Base-by-base conservation (phyloP, 495 filamentous ascomycete species). In the Aspergillus taichungensis region DNA sequence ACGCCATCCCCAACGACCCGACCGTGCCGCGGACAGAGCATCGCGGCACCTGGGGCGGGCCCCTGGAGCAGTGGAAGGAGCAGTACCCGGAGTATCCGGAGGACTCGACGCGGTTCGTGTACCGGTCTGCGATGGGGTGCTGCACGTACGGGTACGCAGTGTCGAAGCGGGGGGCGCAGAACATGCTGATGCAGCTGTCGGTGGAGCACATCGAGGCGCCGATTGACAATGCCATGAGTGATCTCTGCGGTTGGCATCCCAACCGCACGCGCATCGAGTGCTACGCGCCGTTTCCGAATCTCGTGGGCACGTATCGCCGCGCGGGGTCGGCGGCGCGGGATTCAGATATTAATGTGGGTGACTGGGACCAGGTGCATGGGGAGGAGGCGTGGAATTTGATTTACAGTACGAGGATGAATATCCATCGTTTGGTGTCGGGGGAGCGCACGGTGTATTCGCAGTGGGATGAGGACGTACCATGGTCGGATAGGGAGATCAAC, bases 91-190 rank as follows among this genome's bases (percentile, higher is more conserved):
- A 49, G 8, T 55, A 47, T 31, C 49, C 59, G 5, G 46, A 53
- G n/a, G 56, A 60, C 40, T 62, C 60, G 5, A 60, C 60, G 7
- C 58, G 62, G n/a, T 62, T 59, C 34, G 47, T 63, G 3, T 66
- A 57, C 13, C 48, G 49, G 6, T 58, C 58, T 1, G 48, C 49
- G 13, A 42, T 40, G 28, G 60, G 56, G 8, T 61, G 57, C 37
- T 66, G 59, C 27, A 45, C 48, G 44, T 59, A 51, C 42, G 60
- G 57, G 1, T 83, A 83, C 55, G 77, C 76, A 0, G 63, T 82
- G 3, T 74, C 74, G 0, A 69, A 68, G 27, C 52, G 61, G 35
- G 75, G 77, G 5, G 77, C 77, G 3, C 69, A 64, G 18, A 74
- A 73, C 13, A 59, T 79, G 10, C 67, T 81, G n/a, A 51, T 57